Evolutionary conservation across 1,139 yeast species (phyloP).

Genomic region (Torulaspora pretoriensis): DNA sequence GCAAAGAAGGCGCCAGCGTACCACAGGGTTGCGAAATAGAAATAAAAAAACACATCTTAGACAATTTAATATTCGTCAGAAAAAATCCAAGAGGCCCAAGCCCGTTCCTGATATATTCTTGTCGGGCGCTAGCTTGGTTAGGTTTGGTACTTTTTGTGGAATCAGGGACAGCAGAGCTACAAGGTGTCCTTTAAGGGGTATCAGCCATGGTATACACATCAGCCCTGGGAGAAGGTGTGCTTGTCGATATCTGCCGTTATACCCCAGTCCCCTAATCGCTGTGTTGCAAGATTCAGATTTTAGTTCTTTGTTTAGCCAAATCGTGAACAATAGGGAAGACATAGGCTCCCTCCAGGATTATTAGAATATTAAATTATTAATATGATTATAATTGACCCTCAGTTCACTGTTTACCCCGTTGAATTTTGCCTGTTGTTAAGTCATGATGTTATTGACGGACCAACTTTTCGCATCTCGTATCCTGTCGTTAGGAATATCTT

Average conservation of each 20-base stretch:
- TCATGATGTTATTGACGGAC: constrained; percentile 12
- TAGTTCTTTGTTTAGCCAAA: background rate
- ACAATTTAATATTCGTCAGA: constrained; percentile 11
- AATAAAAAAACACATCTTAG: constrained; percentile 11
- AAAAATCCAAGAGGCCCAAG: constrained; percentile 15
- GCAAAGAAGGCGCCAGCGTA: background rate
- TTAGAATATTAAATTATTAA: background rate
- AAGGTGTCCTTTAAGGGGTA: constrained; percentile 24
- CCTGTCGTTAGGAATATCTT: constrained; percentile 11
- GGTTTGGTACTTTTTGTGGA: constrained; percentile 25
- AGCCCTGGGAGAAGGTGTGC: constrained; percentile 18
- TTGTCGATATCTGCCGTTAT: constrained; percentile 19
- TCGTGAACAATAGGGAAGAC: background rate
- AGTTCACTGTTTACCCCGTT: too few species aligned
- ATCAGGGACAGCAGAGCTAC: constrained; percentile 20
- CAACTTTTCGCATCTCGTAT: constrained; percentile 18
- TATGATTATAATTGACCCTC: too few species aligned
- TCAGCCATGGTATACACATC: constrained; percentile 17
- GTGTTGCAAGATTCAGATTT: background rate
- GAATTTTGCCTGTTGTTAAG: background rate
- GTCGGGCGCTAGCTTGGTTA: constrained; percentile 15
- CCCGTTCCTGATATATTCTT: constrained; percentile 8
- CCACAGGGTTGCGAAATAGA: background rate
- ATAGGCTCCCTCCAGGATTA: background rate
- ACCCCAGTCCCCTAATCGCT: constrained; percentile 24